phyloP scores from a whole-genome alignment of 2,329 filamentous ascomycete genomes.

The Raffaelea ambrosiae region DNA sequence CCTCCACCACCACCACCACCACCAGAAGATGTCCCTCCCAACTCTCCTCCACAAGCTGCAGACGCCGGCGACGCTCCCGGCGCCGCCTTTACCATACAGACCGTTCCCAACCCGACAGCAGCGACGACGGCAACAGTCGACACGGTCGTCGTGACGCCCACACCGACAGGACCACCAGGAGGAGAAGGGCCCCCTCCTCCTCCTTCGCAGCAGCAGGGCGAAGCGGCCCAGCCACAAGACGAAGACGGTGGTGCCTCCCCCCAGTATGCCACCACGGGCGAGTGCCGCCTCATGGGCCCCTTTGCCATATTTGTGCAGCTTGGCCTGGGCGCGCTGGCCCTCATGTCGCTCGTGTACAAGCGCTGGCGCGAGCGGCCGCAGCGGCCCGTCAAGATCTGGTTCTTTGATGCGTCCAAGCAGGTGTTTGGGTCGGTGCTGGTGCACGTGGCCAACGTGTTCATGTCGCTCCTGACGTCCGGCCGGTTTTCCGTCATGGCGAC shows the following conservation, averaged over 20 bases:
- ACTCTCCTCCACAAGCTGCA: too few species aligned
- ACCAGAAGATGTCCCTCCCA: too few species aligned
- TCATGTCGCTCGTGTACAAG: conserved; percentile 86
- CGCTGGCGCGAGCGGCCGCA: conserved; percentile 87
- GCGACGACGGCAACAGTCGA: not conserved
- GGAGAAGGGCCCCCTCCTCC: not conserved
- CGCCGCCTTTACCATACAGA: not conserved
- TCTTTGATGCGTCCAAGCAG: conserved; percentile 95
- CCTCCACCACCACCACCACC: too few species aligned
- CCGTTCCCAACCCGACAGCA: not conserved
- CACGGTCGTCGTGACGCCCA: not conserved
- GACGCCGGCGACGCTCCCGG: too few species aligned
- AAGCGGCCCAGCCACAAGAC: not conserved
- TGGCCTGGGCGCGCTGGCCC: conserved; percentile 72
- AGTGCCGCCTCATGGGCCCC: conserved; percentile 80
- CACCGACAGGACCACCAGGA: not conserved
- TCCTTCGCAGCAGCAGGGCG: not conserved
- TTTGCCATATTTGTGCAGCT: conserved; percentile 89
- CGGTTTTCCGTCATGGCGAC: conserved; percentile 62
- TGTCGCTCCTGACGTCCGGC: conserved; percentile 91
- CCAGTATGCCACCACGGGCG: conserved; percentile 43
- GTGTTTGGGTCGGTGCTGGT: conserved; percentile 88
- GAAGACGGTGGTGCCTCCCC: too few species aligned
- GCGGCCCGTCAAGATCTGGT: conserved; percentile 91
- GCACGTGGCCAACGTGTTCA: conserved; percentile 86